These are phyloP conservation scores for Mycena filopes DNA, from an alignment of 768 basidiomycete species.

Conservation along the genomic window DNA sequence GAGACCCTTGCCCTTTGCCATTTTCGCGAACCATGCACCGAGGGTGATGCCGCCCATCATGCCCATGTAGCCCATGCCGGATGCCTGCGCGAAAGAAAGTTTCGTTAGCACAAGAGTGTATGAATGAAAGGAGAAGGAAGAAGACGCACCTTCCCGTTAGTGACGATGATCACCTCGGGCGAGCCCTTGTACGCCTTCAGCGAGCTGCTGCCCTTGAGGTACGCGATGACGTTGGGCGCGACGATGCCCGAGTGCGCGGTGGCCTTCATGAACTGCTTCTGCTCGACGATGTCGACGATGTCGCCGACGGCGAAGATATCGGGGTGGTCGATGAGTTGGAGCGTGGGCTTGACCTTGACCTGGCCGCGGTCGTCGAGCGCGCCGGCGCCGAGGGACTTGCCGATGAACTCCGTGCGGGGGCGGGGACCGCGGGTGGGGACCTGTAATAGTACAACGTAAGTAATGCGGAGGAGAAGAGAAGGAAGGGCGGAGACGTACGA, in stretches of 20 bases:
- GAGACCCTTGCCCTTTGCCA: conserved; percentile 42
- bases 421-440: conserved; percentile 53
- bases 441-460: conserved; percentile 35
- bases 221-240: conserved; percentile 57
- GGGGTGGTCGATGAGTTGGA: conserved; percentile 60
- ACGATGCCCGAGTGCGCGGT: conserved; percentile 54
- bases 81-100: conserved; percentile 47
- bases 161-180: conserved; percentile 63
- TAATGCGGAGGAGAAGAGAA: neutral
- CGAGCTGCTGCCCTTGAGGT: conserved; percentile 38
- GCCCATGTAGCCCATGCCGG: conserved; percentile 50
- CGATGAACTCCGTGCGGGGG: conserved; percentile 64
- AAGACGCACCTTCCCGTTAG: conserved; percentile 59
- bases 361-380: conserved; percentile 45
- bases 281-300: conserved; percentile 62
- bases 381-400: conserved; percentile 47
- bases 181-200: conserved; percentile 60
- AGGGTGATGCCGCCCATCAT: conserved; percentile 57
- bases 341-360: conserved; percentile 59
- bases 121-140: neutral
- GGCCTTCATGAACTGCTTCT: conserved; percentile 64
- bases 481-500: conserved; percentile 53
- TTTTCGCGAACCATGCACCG: conserved; percentile 53
- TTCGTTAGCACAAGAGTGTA: conserved; percentile 1
- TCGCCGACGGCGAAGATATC: conserved; percentile 70